Percentiles rank a stretch among this genome's conserved stretches.
Conservation (phyloP, 1,284 basidiomycete genomes). For the Xerocomus cyaneibrunnescens region DNA sequence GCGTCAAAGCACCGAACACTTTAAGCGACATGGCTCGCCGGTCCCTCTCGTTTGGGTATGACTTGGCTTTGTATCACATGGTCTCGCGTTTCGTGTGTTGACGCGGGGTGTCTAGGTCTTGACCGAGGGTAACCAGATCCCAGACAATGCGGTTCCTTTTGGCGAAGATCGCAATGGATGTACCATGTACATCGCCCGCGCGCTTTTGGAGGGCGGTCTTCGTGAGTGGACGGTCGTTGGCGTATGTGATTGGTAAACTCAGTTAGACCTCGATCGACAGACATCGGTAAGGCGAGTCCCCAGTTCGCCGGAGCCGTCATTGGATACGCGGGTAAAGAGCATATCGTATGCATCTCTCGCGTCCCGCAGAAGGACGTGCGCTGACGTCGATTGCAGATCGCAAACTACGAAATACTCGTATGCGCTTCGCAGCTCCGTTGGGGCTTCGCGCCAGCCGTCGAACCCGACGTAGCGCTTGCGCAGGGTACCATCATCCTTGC, state of each 20-base stretch:
- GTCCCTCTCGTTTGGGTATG: constrained; percentile 34
- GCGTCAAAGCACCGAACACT: constrained; percentile 31
- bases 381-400: constrained; percentile 21
- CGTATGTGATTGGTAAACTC: background rate
- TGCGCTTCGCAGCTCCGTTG: constrained; percentile 36
- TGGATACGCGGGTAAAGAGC: constrained; percentile 32
- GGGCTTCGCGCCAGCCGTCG: constrained; percentile 27
- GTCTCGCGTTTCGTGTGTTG: background rate
- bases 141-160: constrained; percentile 35
- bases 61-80: background rate
- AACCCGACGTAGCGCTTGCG: constrained; percentile 12
- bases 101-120: constrained; percentile 22
- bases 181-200: constrained; percentile 34
- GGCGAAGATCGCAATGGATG: constrained; percentile 34
- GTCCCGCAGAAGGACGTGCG: background rate
- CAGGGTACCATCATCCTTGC: constrained; percentile 36
- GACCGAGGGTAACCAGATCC: constrained; percentile 32
- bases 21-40: constrained; percentile 31
- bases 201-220: constrained; percentile 32
- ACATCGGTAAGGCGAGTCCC: constrained; percentile 31
- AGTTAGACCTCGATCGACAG: constrained; percentile 10
- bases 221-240: constrained; percentile 18
- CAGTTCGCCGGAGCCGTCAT: constrained; percentile 30
- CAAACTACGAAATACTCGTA: constrained; percentile 33
- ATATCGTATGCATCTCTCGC: constrained; percentile 17